Base-by-base conservation (phyloP, 2,329 filamentous ascomycete species). In the Aureobasidium melanogenum region DNA sequence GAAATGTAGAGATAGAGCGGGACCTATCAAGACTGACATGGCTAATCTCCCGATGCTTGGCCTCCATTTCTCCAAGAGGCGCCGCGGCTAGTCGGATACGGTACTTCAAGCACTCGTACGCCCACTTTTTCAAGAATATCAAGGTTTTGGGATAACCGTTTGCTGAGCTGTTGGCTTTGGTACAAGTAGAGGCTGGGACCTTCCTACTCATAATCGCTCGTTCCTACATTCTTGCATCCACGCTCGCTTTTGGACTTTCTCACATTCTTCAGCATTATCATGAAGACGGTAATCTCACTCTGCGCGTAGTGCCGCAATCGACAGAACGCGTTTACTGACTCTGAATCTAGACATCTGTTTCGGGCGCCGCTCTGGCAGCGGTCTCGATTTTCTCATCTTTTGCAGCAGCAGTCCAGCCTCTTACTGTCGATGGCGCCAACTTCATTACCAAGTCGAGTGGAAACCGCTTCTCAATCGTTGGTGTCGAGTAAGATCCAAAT, bases 381-480 rank as follows among this genome's bases (percentile, higher is more conserved):
- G 47, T 39, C 48, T 54, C 59, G 48, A 30, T 55, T 22, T 55
- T 61, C 22, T 46, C 59, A 54, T 61, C 59, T 41, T 47, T 61
- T 79, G 55, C 77, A 77, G 1, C 71, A 79, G 14, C 77, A 75
- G 3, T 79, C 79, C 60, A 78, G 80, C 63, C 74, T 73, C 39
- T 66, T 78, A 5, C 77, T 38, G 48, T 61, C 9, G n/a, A 54
- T 36, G 82, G 81, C 60, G 78, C 80, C 69, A 79, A 84, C 68
- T 84, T 84, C 69, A 76, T 85, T 65, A 80, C 83, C 70, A 76
- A 75, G 43, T 73, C 78, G 58, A 82, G 80, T 26, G 77, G 77
- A 58, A 77, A 81, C 64, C 79, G 82, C 54, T 78, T 84, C 70
- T 80, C 82, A 73, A 80, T 85, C 62, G 74, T 85, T 64, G 82